Percentiles rank a stretch among this genome's conserved stretches.
Evolutionary conservation across 2,329 filamentous ascomycete genomes (phyloP).

Genomic region (Phaeoacremonium minimum): DNA sequence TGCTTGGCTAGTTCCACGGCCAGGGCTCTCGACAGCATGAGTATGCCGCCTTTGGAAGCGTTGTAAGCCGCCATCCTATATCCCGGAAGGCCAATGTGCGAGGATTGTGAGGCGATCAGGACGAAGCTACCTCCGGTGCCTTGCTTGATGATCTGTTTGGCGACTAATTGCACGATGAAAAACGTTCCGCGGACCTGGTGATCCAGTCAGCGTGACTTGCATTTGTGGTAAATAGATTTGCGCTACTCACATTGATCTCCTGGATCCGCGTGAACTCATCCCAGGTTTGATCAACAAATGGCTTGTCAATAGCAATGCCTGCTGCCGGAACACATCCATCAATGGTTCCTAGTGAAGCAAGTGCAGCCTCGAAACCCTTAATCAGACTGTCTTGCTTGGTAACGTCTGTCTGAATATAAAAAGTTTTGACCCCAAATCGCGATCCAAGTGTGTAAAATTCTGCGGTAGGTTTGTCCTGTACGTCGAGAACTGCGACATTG

Average conservation of each 20-base stretch:
- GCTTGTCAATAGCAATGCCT: constrained; percentile 37
- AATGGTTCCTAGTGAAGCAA: constrained; percentile 19
- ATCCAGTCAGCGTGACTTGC: not conserved
- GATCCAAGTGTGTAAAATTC: constrained; percentile 18
- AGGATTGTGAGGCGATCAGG: constrained; percentile 29
- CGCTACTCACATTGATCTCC: constrained; percentile 34
- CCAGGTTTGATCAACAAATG: constrained; percentile 37
- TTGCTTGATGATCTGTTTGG: constrained; percentile 34
- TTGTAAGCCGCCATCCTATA: constrained; percentile 36
- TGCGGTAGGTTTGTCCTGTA: constrained; percentile 21
- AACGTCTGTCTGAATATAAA: constrained; percentile 25
- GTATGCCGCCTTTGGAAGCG: constrained; percentile 34
- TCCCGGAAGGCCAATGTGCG: constrained; percentile 27
- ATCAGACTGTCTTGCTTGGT: constrained; percentile 21
- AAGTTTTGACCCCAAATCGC: constrained; percentile 14
- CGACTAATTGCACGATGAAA: constrained; percentile 31
- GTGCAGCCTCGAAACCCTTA: constrained; percentile 14
- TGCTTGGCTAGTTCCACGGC: constrained; percentile 30
- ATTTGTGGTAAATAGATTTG: not conserved
- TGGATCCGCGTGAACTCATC: constrained; percentile 33
- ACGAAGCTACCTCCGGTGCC: constrained; percentile 32
- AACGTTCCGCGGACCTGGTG: constrained; percentile 33
- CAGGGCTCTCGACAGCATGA: constrained; percentile 32
- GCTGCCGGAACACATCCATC: constrained; percentile 27
- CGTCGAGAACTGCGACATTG: constrained; percentile 30